Base-by-base conservation (phyloP, 1,284 basidiomycete species). In the Fistulinella cinereoalba region DNA sequence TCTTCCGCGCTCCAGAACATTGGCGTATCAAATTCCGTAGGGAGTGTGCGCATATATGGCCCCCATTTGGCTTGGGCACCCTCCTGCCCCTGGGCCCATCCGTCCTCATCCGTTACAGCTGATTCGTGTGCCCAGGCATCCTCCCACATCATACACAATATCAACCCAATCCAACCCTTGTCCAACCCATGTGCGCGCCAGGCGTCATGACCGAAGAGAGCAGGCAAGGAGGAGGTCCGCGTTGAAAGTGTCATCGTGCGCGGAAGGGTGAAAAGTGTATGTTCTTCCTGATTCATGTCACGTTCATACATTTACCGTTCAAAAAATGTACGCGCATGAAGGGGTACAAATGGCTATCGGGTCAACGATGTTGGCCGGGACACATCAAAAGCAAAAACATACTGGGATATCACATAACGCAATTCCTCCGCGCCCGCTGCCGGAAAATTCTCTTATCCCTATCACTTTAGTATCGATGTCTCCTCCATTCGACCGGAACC, bases 71-170 rank as follows among this genome's bases (percentile, higher is more conserved):
- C 27, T 9, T 25, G 43, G 25, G 59, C 0, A 80, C 80, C 44
- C 70, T 71, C 0, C 79, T 81, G 47, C 70, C 71, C 3, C 0
- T 27, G 46, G 23, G 71, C 3, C 1, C 22, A 44, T 21, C 19
- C 18, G 4, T 5, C 23, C 12, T 15, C 15, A n/a, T 42, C 33
- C 36, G 21, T 19, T 10, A 11, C 6, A 34, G 50, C 42, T 4
- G 11, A 38, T 45, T 64, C 58, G n/a, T 64, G 40, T 13, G 53
- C 43, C 56, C 61, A 64, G 10, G 82, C 76, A 42, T 81, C 80
- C 67, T 97, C 96, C 86, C 89, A 97, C 88, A 98, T 92, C 85
- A 98, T 88, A 54, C 86, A 90, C 19, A 97, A 72, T 49, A 98
- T 97, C 33, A 98, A 72, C 1, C 88, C 88, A 2, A 79, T 72